Evolutionary conservation across 768 basidiomycete species (phyloP).

Genomic region (Suillus cothurnatus): DNA sequence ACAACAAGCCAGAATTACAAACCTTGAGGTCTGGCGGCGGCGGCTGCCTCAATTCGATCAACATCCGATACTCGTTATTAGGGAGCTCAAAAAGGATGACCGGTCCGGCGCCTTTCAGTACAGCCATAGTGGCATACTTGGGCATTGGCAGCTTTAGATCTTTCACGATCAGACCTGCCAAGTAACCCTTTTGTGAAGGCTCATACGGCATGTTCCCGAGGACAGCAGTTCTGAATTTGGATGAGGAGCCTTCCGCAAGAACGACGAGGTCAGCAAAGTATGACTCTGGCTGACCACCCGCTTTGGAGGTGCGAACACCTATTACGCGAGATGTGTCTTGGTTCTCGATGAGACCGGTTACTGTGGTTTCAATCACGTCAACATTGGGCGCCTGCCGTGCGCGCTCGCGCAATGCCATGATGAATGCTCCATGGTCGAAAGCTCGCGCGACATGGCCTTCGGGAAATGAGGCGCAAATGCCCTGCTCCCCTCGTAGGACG

Average conservation of each 20-base stretch:
- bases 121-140: slow-evolving; percentile 73
- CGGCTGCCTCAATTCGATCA: slow-evolving; percentile 73
- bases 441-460: slow-evolving; percentile 61
- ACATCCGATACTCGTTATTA: slow-evolving; percentile 80
- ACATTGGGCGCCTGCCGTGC: slow-evolving; percentile 58
- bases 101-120: slow-evolving; percentile 75
- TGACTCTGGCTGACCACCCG: slow-evolving; percentile 43
- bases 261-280: slow-evolving; percentile 74
- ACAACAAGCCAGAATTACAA: too few species aligned
- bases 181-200: slow-evolving; percentile 65
- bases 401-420: slow-evolving; percentile 67
- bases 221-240: slow-evolving; percentile 74
- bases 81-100: slow-evolving; percentile 88
- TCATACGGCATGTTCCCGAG: slow-evolving; percentile 48
- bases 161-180: slow-evolving; percentile 78
- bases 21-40: slow-evolving; percentile 82
- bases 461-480: slow-evolving; percentile 87
- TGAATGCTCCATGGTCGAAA: slow-evolving; percentile 89
- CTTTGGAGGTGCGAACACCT: slow-evolving; percentile 39
- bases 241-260: slow-evolving; percentile 88
- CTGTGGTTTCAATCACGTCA: slow-evolving; percentile 80
- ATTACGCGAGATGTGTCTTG: slow-evolving; percentile 30
- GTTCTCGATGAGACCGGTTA: slow-evolving; percentile 63
- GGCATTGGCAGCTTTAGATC: slow-evolving; percentile 68
- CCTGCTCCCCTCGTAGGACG: slow-evolving; percentile 55